phyloP scores from a whole-genome alignment of 352 stramenopile species.

The Phytophthora melonis region DNA sequence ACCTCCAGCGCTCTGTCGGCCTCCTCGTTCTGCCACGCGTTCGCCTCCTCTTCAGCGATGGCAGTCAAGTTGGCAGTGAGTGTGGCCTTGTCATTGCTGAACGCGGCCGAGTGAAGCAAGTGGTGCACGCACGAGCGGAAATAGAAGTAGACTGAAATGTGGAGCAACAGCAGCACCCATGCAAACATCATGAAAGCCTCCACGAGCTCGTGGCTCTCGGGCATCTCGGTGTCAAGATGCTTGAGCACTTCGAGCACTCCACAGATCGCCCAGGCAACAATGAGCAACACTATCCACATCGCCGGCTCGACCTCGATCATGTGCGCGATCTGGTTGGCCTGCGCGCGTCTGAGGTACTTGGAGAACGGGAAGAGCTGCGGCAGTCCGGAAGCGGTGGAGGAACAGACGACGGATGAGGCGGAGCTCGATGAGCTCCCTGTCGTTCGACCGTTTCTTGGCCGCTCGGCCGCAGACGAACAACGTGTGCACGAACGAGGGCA shows the following conservation, averaged over 20 bases:
- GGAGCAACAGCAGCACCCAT: conserved; percentile 46
- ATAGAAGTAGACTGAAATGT: conserved; percentile 48
- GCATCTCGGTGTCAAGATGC: conserved; percentile 29
- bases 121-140: conserved; percentile 39
- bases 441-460: conserved; percentile 24
- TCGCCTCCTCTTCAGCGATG: conserved; percentile 31
- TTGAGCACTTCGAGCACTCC: conserved; percentile 25
- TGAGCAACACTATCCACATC: conserved; percentile 65
- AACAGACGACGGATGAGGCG: conserved; percentile 55
- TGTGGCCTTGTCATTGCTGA: conserved; percentile 28
- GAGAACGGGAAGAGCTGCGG: conserved; percentile 67
- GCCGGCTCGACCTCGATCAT: conserved; percentile 76
- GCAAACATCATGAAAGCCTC: conserved; percentile 51
- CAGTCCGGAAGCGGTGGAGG: conserved; percentile 48
- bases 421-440: conserved; percentile 36
- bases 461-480: conserved; percentile 19
- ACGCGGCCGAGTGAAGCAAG: conserved; percentile 24
- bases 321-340: conserved; percentile 80
- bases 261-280: conserved; percentile 52
- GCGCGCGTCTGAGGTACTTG: conserved; percentile 75
- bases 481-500: conserved; percentile 15
- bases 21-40: conserved; percentile 31
- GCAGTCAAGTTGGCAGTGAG: conserved; percentile 28
- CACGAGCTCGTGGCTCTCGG: conserved; percentile 43
- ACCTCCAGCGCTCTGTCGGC: conserved; percentile 32